Base-by-base conservation (phyloP, 441 rosid genomes). In the Gossypium lobatum region DNA sequence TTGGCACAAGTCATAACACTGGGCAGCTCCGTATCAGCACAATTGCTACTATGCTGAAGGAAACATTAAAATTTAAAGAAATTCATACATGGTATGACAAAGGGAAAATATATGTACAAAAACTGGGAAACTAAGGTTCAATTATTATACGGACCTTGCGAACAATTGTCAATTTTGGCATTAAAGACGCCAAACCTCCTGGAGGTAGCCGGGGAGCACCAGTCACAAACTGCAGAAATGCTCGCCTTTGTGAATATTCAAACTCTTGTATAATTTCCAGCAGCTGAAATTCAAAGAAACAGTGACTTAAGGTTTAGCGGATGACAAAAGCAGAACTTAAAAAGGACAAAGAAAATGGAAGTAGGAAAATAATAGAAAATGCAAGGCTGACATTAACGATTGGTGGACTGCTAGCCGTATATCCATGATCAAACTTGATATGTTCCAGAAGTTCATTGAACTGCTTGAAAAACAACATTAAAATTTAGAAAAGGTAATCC, bases 1-100 rank as follows among this genome's bases (percentile, higher is more conserved):
- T 95, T 95, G 73, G 98, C 99, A 68, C 98, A 93, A 46, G 99
- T 95, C 99, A 93, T 95, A 83, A 95, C 99, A 62, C 98, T 93
- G 26, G 98, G 99, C 64, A 95, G 81, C 84, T 93, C 98, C 2
- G 82, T 81, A 78, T 95, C 97, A 0, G 84, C 90, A 60, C 81
- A 82, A 74, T 82, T 85, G 83, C 92, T 83, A 68, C 91, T 88
- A 46, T 87, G 93, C 98, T 95, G 93, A 76, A 60, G 78, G 76
- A 55, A 72, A 60, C 50, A 68, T 17, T 28, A 73, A 64, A 68
- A 76, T 10, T 73, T 13, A 4, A 61, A 26, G 9, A 31, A 25
- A 21, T 71, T n/a, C 26, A 9, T 2, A 64, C 54, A 8, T 11
- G 28, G 1, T 25, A 54, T 6, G 73, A 6, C 21, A 45, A 34